Conservation (phyloP, 2,329 filamentous ascomycete genomes). For the Madurella fahalii region DNA sequence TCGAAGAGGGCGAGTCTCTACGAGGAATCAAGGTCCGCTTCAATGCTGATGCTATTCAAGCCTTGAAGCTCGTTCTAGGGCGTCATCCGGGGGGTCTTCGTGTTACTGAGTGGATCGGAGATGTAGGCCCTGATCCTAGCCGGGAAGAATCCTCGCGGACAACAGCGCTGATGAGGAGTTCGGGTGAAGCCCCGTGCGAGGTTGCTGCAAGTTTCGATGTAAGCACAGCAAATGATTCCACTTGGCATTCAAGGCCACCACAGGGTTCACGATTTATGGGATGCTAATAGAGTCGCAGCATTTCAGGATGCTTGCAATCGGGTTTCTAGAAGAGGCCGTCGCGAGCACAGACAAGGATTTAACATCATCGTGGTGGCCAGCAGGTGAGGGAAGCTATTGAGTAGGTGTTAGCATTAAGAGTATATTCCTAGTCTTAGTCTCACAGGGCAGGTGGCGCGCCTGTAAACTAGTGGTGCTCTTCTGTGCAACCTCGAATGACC, state of each 20-base stretch:
- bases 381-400: too few species aligned
- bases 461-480: too few species aligned
- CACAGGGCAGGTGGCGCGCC: too few species aligned
- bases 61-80: not conserved
- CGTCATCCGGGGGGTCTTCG: not conserved
- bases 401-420: too few species aligned
- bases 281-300: not conserved
- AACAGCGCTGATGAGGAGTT: not conserved
- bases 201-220: conserved; percentile 13
- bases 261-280: not conserved
- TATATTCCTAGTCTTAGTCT: too few species aligned
- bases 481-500: not conserved
- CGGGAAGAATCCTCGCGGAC: not conserved
- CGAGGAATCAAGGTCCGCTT: conserved; percentile 1
- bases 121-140: not conserved
- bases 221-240: not conserved
- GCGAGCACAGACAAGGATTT: not conserved
- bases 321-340: not conserved
- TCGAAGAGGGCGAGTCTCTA: conserved; percentile 3
- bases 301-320: conserved; percentile 10
- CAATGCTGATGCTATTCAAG: conserved; percentile 5
- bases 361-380: too few species aligned
- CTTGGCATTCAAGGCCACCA: too few species aligned
- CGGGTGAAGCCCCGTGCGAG: not conserved
- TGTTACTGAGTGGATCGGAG: conserved; percentile 9